phyloP scores from a whole-genome alignment of 768 basidiomycete genomes.

The Galerina marginata region DNA sequence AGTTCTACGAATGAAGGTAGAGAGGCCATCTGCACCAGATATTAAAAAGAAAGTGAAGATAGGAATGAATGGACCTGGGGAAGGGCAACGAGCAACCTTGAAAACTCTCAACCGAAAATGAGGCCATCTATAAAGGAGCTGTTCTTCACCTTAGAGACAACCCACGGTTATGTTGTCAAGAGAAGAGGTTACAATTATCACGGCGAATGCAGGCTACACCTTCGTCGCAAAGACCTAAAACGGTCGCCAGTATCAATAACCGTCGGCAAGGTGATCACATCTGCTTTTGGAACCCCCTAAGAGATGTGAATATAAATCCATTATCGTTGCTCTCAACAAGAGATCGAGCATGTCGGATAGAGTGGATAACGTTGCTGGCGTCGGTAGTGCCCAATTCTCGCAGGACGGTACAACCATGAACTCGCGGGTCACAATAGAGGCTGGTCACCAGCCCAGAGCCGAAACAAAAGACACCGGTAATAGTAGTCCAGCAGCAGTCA shows the following conservation, averaged over 20 bases:
- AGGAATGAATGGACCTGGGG: conserved; percentile 32
- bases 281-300: conserved; percentile 31
- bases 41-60: conserved; percentile 32
- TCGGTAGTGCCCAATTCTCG: conserved; percentile 18
- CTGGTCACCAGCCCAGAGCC: conserved; percentile 15
- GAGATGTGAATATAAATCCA: conserved; percentile 21
- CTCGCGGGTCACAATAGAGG: conserved; percentile 22
- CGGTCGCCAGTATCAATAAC: conserved; percentile 47
- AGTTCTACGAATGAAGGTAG: conserved; percentile 89
- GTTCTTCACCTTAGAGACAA: conserved; percentile 55
- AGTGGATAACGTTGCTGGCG: conserved; percentile 22
- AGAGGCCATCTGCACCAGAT: conserved; percentile 57
- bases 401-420: conserved; percentile 6
- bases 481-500: conserved; percentile 15
- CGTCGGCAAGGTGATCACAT: conserved; percentile 69
- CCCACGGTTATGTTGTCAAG: conserved; percentile 63
- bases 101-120: conserved; percentile 28
- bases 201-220: conserved; percentile 37
- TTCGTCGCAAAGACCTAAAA: conserved; percentile 46
- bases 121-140: conserved; percentile 45
- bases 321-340: conserved; percentile 20
- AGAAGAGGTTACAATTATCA: conserved; percentile 47
- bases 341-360: conserved; percentile 11
- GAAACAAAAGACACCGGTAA: conserved; percentile 25
- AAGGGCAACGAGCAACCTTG: conserved; percentile 46